Percentiles rank a stretch among this genome's conserved stretches.
Conservation (phyloP, 164 flowering plant genomes). For the Santalum album region DNA sequence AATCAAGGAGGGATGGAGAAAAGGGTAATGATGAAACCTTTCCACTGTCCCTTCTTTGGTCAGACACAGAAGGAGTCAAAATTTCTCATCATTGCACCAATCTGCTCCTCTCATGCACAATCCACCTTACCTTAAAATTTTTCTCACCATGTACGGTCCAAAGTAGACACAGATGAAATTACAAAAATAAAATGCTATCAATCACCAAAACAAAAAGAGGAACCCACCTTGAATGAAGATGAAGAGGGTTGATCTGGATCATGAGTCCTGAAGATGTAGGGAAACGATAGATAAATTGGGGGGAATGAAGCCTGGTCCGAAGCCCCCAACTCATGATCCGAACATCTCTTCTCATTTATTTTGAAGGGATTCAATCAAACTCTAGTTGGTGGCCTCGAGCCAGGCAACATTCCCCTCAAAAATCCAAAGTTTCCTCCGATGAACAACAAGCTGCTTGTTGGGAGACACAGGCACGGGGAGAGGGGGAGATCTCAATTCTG, state of each 20-base stretch:
- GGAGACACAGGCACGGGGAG: neutral
- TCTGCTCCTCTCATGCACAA: constrained; percentile 1
- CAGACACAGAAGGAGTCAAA: neutral
- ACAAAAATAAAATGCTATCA: too few relatives aligned
- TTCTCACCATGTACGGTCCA: too few relatives aligned
- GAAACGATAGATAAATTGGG: constrained; percentile 28
- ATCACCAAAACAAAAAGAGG: too few relatives aligned
- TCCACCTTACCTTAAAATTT: neutral
- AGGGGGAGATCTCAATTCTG: neutral
- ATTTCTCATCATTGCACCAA: neutral
- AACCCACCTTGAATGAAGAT: too few relatives aligned
- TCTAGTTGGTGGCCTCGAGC: constrained; percentile 39
- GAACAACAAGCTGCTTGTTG: too few relatives aligned
- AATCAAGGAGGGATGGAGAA: neutral
- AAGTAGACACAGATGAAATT: too few relatives aligned
- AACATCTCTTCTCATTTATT: too few relatives aligned
- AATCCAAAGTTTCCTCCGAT: neutral
- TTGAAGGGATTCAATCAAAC: too few relatives aligned
- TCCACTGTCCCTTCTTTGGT: neutral
- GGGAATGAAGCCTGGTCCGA: constrained; percentile 99
- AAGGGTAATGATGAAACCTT: neutral
- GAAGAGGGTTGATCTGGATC: too few relatives aligned
- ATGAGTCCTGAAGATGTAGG: too few relatives aligned
- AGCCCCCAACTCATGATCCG: constrained; percentile 19
- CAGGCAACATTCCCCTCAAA: constrained; percentile 76